Percentiles rank a stretch among this genome's conserved stretches.
Conservation (phyloP, 2,329 filamentous ascomycete species). For the Fusarium irregulare region DNA sequence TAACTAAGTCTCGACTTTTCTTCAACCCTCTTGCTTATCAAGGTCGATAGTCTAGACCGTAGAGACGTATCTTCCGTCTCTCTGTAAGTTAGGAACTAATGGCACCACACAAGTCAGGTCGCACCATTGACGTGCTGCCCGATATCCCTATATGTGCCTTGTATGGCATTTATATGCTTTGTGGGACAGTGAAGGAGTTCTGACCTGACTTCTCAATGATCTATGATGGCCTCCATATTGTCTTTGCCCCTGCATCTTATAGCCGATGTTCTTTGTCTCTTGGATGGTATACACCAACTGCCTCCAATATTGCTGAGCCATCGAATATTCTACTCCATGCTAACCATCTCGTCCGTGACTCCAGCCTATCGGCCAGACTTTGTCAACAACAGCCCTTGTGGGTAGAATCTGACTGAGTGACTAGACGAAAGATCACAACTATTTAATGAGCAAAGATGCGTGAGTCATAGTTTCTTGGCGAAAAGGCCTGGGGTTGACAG, state of each 20-base stretch:
- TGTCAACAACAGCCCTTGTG: conserved; percentile 37
- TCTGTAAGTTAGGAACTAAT: conserved; percentile 1
- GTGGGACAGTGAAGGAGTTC: not conserved
- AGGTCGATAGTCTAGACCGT: not conserved
- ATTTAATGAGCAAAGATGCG: conserved; percentile 40
- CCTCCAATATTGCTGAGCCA: conserved; percentile 37
- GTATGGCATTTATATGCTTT: not conserved
- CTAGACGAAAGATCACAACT: conserved; percentile 28
- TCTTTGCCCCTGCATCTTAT: conserved; percentile 41
- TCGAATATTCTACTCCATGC: conserved; percentile 40
- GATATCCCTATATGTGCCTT: conserved; percentile 2
- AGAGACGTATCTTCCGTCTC: not conserved
- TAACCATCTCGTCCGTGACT: conserved; percentile 37
- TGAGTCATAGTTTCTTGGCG: not conserved
- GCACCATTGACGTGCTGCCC: conserved; percentile 2
- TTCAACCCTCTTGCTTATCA: not conserved
- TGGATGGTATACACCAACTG: conserved; percentile 32
- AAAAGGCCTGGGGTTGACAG: not conserved
- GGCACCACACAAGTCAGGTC: conserved; percentile 30
- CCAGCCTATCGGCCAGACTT: conserved; percentile 26
- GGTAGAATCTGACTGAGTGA: conserved; percentile 39
- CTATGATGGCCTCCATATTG: conserved; percentile 34
- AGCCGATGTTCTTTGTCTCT: conserved; percentile 36
- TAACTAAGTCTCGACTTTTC: too few relatives aligned
- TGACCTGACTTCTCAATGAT: not conserved